Evolutionary conservation across 208 protist species (phyloP).

Genomic region (Tritrichomonas musculus): DNA sequence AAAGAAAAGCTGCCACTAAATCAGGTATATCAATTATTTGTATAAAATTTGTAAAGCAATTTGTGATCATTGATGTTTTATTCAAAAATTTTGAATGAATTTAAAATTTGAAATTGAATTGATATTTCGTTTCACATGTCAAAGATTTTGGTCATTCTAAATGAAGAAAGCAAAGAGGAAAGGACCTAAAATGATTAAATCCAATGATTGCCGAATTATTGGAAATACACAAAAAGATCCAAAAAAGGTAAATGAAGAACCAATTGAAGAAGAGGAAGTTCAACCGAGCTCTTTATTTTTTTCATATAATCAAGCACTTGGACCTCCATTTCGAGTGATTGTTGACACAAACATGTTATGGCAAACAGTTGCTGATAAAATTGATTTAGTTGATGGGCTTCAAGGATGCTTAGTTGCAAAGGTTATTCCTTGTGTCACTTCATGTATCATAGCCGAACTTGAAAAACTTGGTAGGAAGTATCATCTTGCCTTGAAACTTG

Average conservation of each 20-base stretch:
- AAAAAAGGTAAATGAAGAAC: conserved; percentile 27
- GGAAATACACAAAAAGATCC: conserved; percentile 28
- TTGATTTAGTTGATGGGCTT: conserved; percentile 88
- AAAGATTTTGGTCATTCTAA: background rate
- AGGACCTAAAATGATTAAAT: conserved; percentile 10
- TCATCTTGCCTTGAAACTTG: conserved; percentile 67
- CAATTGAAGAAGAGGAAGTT: conserved; percentile 37
- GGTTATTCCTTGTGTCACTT: conserved; percentile 80
- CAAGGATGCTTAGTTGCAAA: conserved; percentile 99
- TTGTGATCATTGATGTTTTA: too few relatives aligned
- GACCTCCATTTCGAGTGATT: conserved; percentile 94
- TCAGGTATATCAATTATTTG: too few relatives aligned
- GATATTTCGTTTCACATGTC: background rate
- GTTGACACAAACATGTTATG: conserved; percentile 99
- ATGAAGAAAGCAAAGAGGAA: conserved; percentile 26
- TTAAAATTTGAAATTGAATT: too few relatives aligned
- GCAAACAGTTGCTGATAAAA: conserved; percentile 98
- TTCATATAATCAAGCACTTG: conserved; percentile 73
- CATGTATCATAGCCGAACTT: conserved; percentile 97
- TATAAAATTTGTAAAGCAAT: too few relatives aligned
- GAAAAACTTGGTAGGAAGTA: conserved; percentile 87
- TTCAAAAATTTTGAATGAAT: too few relatives aligned
- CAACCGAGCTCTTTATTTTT: conserved; percentile 74
- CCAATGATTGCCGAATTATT: background rate
- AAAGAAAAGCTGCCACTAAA: too few relatives aligned